Percentiles rank a stretch among this genome's conserved stretches.
Conservation (phyloP, 805 yeast species). For the Saccharomycopsis amapae region DNA sequence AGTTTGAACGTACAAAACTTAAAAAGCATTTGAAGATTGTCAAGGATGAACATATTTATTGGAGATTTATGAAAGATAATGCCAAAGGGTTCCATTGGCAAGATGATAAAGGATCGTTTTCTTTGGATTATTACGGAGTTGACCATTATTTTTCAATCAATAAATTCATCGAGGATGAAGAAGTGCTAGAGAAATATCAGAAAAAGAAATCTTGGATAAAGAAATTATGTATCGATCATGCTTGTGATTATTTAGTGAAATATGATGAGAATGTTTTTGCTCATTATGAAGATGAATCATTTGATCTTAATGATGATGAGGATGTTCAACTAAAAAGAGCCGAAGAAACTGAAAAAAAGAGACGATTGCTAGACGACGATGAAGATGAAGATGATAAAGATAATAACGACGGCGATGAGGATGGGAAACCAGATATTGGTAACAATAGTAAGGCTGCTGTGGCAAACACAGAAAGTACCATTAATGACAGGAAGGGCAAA, state of each 20-base stretch:
- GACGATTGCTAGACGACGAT: constrained; percentile 10
- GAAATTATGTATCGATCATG: constrained; percentile 18
- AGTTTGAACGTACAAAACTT: constrained; percentile 17
- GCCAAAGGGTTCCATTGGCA: constrained; percentile 17
- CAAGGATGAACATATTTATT: constrained; percentile 17
- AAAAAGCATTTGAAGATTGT: constrained; percentile 19
- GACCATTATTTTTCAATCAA: constrained; percentile 16
- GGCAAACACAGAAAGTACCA: neutral
- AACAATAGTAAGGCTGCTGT: neutral
- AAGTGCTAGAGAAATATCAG: constrained; percentile 11
- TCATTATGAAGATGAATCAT: constrained; percentile 2
- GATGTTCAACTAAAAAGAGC: constrained; percentile 3
- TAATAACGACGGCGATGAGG: constrained; percentile 2
- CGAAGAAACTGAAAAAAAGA: constrained; percentile 8
- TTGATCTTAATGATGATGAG: constrained; percentile 5
- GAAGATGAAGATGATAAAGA: constrained; percentile 1
- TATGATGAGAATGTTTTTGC: too few relatives aligned
- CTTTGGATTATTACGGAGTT: constrained; percentile 12
- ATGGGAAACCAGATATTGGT: neutral
- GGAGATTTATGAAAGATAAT: constrained; percentile 17
- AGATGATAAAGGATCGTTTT: constrained; percentile 14
- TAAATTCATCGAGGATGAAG: constrained; percentile 11
- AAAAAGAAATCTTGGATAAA: constrained; percentile 18
- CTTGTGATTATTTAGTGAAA: constrained; percentile 13
- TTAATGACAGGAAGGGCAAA: too few relatives aligned